Conservation (phyloP, 768 basidiomycete genomes). For the Lactarius hengduanensis region DNA sequence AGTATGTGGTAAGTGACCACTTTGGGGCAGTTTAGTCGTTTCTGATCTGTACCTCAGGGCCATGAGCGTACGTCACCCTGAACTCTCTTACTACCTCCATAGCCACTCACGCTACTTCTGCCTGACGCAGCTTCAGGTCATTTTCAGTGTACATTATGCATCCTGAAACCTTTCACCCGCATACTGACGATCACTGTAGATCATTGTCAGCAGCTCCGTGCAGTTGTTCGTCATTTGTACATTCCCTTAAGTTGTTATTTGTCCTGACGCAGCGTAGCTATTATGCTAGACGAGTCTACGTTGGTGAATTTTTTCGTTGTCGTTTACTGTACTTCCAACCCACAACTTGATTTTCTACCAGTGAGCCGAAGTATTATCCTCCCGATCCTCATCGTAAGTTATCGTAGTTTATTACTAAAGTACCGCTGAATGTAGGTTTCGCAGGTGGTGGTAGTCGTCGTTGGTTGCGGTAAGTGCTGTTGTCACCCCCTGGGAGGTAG, state of each 20-base stretch:
- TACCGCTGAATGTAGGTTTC: neutral
- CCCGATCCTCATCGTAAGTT: constrained; percentile 6
- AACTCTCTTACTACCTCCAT: constrained; percentile 29
- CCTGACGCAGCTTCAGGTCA: neutral
- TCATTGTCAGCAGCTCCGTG: neutral
- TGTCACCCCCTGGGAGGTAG: neutral
- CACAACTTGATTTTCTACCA: neutral
- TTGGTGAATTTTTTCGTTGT: neutral
- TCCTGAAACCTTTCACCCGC: neutral
- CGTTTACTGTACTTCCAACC: neutral
- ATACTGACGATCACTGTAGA: neutral
- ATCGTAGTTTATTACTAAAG: neutral
- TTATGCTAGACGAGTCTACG: constrained; percentile 16
- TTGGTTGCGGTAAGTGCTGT: constrained; percentile 43
- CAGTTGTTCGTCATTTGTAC: neutral
- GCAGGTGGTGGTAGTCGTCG: constrained; percentile 37
- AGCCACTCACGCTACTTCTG: neutral
- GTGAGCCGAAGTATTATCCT: constrained; percentile 7
- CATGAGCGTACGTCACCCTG: constrained; percentile 28
- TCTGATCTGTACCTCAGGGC: constrained; percentile 20
- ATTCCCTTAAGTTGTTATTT: neutral
- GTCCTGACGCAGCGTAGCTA: neutral
- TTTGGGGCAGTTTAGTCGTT: neutral
- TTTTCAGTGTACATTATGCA: neutral
- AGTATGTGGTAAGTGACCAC: constrained; percentile 42